Conservation (phyloP, 805 yeast genomes). For the Suhomyces canberraensis region DNA sequence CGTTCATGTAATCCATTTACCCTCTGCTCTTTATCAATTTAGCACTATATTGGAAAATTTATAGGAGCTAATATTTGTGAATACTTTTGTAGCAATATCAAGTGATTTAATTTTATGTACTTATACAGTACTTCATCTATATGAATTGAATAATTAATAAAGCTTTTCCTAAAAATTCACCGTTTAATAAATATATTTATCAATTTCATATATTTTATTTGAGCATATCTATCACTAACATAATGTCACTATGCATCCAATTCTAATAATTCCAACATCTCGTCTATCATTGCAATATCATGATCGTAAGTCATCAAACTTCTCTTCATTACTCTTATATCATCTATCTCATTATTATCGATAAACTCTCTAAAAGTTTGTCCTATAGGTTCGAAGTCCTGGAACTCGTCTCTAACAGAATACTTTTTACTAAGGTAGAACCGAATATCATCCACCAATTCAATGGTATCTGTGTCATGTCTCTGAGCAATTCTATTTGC, state of each 20-base stretch:
- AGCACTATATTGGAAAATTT: no score
- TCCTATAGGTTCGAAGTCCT: conserved; percentile 23
- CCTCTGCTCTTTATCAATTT: no score
- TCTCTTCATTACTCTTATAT: conserved; percentile 15
- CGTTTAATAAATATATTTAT: no score
- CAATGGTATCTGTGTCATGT: conserved; percentile 77
- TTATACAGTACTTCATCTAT: no score
- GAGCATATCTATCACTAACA: no score
- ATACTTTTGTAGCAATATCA: no score
- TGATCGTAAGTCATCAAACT: conserved; percentile 19
- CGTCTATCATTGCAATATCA: conserved; percentile 29
- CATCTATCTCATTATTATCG: conserved; percentile 9
- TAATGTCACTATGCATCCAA: conserved; percentile 31
- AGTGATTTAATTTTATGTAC: no score
- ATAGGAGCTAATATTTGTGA: no score
- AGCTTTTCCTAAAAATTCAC: no score
- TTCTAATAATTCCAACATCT: conserved; percentile 22
- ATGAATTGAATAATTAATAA: no score
- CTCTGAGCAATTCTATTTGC: conserved; percentile 57
- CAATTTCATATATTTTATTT: no score
- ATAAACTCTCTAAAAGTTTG: conserved; percentile 10
- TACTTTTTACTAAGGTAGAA: conserved; percentile 51
- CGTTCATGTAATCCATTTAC: no score
- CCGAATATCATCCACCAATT: conserved; percentile 72
- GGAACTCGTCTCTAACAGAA: conserved; percentile 23